Evolutionary conservation across 305 asterid species (phyloP), one percentile per base, ranked within the genome.

Genomic region (Salvia sclarea): DNA sequence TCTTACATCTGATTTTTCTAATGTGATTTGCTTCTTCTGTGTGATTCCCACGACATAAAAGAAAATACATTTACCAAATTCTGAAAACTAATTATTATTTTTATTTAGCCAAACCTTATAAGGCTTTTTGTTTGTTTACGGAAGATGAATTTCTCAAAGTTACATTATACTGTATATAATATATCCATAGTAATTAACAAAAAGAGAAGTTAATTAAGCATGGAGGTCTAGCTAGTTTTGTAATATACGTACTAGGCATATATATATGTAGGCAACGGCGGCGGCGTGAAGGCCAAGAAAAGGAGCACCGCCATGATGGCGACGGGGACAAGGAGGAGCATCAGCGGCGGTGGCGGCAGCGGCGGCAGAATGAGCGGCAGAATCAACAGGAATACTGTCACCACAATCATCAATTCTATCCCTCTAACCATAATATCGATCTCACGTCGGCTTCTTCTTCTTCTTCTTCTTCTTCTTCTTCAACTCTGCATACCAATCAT

Each of bases 291-390:
- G 61, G 81, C 81, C 69, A 73, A 49, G 66, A 31, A 31, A 18
- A 77, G 4, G 16, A 77, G 78, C 49, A 47, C 22, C 37, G 67
- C 76, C 73, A 77, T 73, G 76, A 77, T 73, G 25, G 50, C 75
- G 55, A 73, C 73, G 66, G 81, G 81, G 30, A 77, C 13, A 1
- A 77, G 57, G 66, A 77, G 73, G 52, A 77, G 43, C 13, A 59
- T 11, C 5, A 18, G 8, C 41, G 81, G 81, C 8, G 81, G 81
- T 4, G 81, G 81, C 6, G 75, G 66, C 25, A 77, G 81, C 24
- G 81, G 66, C 14, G 81, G 81, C 55, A 69, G 61, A 43, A 73
- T 20, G 21, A 59, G 73, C 64, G 81, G 78, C 17, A 77, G 71
- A 21, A 77, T 35, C 78, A 73, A 40, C 13, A 77, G 76, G 20